These are phyloP conservation scores for Centrapalus pauciflorus DNA, from an alignment of 129 eudicot genomes.

Conservation along the genomic window DNA sequence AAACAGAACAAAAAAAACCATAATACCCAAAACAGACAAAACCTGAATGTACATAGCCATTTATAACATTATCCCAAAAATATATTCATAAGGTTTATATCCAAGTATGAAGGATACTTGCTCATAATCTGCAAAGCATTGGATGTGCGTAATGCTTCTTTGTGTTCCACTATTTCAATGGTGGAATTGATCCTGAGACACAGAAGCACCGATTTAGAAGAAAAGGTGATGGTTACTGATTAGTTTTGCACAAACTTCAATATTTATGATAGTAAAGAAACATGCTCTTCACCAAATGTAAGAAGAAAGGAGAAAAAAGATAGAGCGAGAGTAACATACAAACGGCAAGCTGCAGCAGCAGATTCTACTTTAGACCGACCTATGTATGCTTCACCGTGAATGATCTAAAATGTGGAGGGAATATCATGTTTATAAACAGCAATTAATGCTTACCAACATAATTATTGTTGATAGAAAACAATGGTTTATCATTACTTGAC, in stretches of 20 bases:
- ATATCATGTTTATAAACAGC: conserved; percentile 2
- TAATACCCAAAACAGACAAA: no score
- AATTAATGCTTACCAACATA: not conserved
- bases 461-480: not conserved
- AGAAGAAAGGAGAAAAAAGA: not conserved
- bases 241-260: not conserved
- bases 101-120: conserved; percentile 56
- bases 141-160: conserved; percentile 80
- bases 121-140: conserved; percentile 93
- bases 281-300: not conserved
- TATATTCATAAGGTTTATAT: not conserved
- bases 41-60: no score
- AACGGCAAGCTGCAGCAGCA: conserved; percentile 96
- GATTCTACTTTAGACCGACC: conserved; percentile 94
- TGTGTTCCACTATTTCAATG: conserved; percentile 68
- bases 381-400: conserved; percentile 83
- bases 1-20: no score
- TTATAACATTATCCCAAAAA: no score
- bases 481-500: conserved; percentile 17
- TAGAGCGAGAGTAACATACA: conserved; percentile 44
- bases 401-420: conserved; percentile 44
- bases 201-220: not conserved
- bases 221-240: not conserved
- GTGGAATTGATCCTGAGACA: conserved; percentile 73
- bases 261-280: not conserved